phyloP scores from a whole-genome alignment of 441 rosid genomes.

The Jatropha multifida region DNA sequence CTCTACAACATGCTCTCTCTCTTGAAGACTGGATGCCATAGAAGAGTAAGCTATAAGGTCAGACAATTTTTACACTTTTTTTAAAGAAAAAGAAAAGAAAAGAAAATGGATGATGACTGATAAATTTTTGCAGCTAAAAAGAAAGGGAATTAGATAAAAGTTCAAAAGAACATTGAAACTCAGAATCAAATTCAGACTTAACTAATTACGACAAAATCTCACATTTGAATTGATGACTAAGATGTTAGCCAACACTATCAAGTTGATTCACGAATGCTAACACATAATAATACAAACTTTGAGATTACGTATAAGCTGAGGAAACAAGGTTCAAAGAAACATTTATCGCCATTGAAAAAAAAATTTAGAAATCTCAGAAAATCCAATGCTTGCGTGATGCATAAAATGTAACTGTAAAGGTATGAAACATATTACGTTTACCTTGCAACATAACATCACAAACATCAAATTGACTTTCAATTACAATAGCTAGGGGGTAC shows the following conservation, averaged over 20 bases:
- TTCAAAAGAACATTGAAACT: not conserved
- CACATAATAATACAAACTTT: not conserved
- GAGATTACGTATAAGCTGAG: not conserved
- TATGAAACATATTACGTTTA: not conserved
- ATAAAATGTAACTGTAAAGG: not conserved
- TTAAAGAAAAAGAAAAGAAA: not conserved
- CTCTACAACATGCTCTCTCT: slow-evolving; percentile 77
- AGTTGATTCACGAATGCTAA: too few species aligned
- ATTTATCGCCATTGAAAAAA: not conserved
- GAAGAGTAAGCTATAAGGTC: slow-evolving; percentile 11
- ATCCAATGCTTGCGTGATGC: not conserved
- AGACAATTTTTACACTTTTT: not conserved
- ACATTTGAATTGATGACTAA: too few species aligned
- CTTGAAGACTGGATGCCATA: slow-evolving; percentile 58
- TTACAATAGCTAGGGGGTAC: not conserved
- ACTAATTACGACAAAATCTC: too few species aligned
- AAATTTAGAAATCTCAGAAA: not conserved
- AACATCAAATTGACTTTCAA: not conserved
- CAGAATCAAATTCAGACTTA: not conserved
- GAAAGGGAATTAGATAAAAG: not conserved
- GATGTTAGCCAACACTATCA: too few species aligned
- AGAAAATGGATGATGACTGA: not conserved
- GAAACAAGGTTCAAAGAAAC: not conserved
- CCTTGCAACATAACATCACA: not conserved
- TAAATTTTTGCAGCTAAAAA: not conserved